Conservation (phyloP, 345 rosid genomes). For the Cardamine chenopodiifolia region DNA sequence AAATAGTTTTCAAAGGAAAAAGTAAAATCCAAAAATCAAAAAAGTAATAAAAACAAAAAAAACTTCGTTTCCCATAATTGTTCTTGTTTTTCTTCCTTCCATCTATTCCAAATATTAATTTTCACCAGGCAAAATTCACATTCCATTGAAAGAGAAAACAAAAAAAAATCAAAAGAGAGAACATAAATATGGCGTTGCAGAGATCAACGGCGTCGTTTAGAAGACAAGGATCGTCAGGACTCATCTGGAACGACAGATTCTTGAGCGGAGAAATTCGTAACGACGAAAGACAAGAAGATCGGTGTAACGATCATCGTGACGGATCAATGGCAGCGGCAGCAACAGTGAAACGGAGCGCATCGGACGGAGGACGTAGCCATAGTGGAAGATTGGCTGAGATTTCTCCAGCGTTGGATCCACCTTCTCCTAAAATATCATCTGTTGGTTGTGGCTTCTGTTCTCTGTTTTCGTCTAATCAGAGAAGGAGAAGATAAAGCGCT, state of each 20-base stretch:
- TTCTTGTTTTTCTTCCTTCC: constrained; percentile 4
- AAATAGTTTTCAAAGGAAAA: background rate
- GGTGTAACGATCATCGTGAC: constrained; percentile 37
- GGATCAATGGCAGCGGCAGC: constrained; percentile 23
- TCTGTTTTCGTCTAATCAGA: constrained; percentile 41
- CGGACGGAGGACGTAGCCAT: constrained; percentile 41
- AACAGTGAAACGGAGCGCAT: constrained; percentile 41
- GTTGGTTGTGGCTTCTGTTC: constrained; percentile 63
- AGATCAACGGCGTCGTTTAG: constrained; percentile 80
- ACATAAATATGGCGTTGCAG: constrained; percentile 45
- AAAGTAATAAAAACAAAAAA: background rate
- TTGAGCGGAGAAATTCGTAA: constrained; percentile 51
- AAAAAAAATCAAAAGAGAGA: constrained; percentile 9
- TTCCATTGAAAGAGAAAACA: constrained; percentile 19
- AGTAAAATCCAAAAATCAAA: background rate
- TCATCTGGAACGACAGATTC: constrained; percentile 72
- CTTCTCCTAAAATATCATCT: constrained; percentile 59
- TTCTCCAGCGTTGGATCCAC: constrained; percentile 54
- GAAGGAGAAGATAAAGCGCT: constrained; percentile 40
- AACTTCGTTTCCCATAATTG: constrained; percentile 14
- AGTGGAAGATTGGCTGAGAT: constrained; percentile 37
- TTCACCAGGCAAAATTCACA: background rate
- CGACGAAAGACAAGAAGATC: constrained; percentile 39
- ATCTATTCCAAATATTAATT: background rate
- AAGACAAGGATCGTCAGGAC: constrained; percentile 88